phyloP scores from a whole-genome alignment of 2,329 filamentous ascomycete species.

The Fusarium nurragi region DNA sequence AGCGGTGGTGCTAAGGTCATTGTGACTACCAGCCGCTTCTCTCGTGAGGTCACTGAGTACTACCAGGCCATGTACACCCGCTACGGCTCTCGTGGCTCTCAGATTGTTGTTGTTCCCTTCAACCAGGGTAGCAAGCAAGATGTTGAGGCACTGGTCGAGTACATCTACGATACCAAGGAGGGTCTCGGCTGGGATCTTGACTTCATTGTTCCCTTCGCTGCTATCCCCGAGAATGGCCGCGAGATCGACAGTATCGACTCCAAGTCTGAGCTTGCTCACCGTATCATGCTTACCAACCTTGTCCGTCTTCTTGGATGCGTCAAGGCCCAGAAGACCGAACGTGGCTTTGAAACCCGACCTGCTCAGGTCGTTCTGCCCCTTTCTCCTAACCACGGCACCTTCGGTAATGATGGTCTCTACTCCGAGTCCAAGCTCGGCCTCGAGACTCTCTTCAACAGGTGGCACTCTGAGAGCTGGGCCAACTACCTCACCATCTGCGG shows the following conservation, averaged over 20 bases:
- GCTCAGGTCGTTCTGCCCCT: slow-evolving; percentile 96
- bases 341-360: slow-evolving; percentile 92
- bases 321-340: slow-evolving; percentile 88
- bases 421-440: slow-evolving; percentile 97
- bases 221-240: slow-evolving; percentile 96
- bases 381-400: slow-evolving; percentile 98
- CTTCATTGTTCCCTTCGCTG: slow-evolving; percentile 94
- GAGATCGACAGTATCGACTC: slow-evolving; percentile 98
- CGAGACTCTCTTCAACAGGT: slow-evolving; percentile 97
- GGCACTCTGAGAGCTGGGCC: slow-evolving; percentile 97
- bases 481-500: slow-evolving; percentile 98
- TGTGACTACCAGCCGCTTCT: slow-evolving; percentile 96
- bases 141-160: slow-evolving; percentile 90
- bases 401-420: slow-evolving; percentile 97
- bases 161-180: slow-evolving; percentile 96
- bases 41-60: slow-evolving; percentile 97
- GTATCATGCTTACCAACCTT: slow-evolving; percentile 98
- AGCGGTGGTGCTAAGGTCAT: slow-evolving; percentile 96
- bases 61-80: slow-evolving; percentile 99
- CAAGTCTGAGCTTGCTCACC: slow-evolving; percentile 96
- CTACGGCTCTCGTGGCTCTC: slow-evolving; percentile 91
- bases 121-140: slow-evolving; percentile 99
- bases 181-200: slow-evolving; percentile 98
- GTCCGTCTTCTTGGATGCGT: slow-evolving; percentile 89
- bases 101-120: slow-evolving; percentile 98